These are phyloP conservation scores for Phanerochaete sordida DNA, from an alignment of 768 basidiomycete species.

Conservation along the genomic window DNA sequence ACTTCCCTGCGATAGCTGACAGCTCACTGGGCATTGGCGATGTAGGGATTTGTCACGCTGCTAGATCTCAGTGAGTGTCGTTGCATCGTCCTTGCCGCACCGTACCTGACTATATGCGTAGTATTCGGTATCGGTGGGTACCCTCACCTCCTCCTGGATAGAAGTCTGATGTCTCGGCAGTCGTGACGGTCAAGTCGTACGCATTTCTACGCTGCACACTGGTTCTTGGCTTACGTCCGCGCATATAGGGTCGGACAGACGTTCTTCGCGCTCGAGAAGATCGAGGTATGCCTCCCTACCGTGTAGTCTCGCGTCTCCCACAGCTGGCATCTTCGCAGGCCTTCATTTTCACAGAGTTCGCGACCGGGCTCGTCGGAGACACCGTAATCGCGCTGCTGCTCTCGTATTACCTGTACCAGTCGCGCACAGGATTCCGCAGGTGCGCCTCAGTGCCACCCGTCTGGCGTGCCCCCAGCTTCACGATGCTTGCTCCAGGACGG, in stretches of 20 bases:
- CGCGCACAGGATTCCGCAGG: not conserved
- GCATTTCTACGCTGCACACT: not conserved
- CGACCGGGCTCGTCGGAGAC: not conserved
- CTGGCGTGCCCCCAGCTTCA: not conserved
- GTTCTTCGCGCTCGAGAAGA: not conserved
- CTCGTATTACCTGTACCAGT: not conserved
- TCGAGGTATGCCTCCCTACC: not conserved
- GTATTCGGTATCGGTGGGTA: not conserved
- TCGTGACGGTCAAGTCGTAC: not conserved
- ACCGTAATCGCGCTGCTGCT: not conserved
- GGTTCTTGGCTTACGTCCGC: not conserved
- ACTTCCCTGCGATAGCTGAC: not conserved
- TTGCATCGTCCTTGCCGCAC: not conserved
- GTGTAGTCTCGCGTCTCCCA: not conserved
- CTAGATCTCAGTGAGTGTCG: not conserved
- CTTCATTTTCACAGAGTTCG: not conserved
- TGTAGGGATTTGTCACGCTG: not conserved
- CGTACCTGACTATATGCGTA: too few relatives aligned
- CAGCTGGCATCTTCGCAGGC: not conserved
- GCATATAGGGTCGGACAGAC: not conserved
- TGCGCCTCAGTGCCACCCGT: not conserved
- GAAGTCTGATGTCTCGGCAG: not conserved
- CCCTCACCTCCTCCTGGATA: too few relatives aligned
- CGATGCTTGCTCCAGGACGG: not conserved
- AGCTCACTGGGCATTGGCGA: not conserved